Percentiles rank a stretch among this genome's conserved stretches.
Evolutionary conservation across 2,329 filamentous ascomycete genomes (phyloP).

Genomic region (Trichoderma sp.): DNA sequence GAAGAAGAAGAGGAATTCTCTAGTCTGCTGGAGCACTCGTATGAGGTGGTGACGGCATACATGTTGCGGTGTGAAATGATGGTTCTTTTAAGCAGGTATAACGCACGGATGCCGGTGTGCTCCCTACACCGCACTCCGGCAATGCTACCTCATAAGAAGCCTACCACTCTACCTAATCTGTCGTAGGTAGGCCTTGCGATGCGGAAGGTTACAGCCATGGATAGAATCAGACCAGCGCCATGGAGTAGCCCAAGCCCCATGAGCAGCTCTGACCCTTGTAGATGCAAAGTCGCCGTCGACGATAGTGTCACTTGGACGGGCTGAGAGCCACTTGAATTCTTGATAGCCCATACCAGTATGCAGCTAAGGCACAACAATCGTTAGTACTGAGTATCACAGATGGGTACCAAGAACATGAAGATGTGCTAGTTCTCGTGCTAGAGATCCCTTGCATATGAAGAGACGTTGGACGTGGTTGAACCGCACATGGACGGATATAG

Average conservation of each 20-base stretch:
- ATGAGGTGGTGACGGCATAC: not conserved
- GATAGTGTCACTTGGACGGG: not conserved
- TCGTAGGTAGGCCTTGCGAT: not conserved
- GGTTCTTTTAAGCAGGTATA: not conserved
- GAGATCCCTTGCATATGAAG: not conserved
- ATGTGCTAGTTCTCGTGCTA: not conserved
- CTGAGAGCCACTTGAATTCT: not conserved
- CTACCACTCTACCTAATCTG: not conserved
- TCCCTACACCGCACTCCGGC: not conserved
- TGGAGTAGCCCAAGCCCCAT: not conserved
- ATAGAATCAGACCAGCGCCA: not conserved
- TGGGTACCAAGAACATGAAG: not conserved
- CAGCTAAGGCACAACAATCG: not conserved
- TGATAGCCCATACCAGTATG: not conserved
- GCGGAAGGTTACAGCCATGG: not conserved
- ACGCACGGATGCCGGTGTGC: not conserved
- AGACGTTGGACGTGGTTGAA: not conserved
- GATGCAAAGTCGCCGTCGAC: not conserved
- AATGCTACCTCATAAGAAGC: not conserved
- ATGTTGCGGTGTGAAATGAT: constrained; percentile 3
- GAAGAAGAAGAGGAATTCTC: not conserved
- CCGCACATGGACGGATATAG: not conserved
- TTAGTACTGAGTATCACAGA: not conserved
- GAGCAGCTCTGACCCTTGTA: not conserved
- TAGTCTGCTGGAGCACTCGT: not conserved